Evolutionary conservation across 768 basidiomycete species (phyloP).

Genomic region (Cystofilobasidium ferigula): DNA sequence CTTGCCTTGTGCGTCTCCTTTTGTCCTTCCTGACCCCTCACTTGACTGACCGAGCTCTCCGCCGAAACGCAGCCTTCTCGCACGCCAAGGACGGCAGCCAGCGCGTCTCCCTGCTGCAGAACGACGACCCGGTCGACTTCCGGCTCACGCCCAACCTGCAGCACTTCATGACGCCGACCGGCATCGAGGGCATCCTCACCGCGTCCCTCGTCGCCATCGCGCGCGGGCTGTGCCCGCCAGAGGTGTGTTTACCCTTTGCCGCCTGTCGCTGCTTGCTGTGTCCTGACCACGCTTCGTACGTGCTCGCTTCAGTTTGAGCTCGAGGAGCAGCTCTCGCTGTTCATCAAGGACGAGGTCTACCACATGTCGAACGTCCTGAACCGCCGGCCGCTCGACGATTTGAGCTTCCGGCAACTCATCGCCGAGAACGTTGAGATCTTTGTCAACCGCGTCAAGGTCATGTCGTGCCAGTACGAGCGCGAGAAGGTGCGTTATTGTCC

Average conservation of each 20-base stretch:
- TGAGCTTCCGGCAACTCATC: conserved; percentile 44
- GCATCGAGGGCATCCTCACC: conserved; percentile 78
- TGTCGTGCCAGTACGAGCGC: conserved; percentile 77
- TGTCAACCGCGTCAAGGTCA: conserved; percentile 64
- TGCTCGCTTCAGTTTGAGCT: conserved; percentile 60
- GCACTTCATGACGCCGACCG: conserved; percentile 73
- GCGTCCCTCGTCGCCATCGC: conserved; percentile 83
- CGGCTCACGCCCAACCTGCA: conserved; percentile 95
- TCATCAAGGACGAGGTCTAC: conserved; percentile 80
- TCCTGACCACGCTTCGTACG: conserved; percentile 5
- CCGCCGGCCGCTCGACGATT: conserved; percentile 49
- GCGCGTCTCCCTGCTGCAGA: conserved; percentile 45
- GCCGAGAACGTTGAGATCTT: conserved; percentile 56
- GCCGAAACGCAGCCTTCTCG: conserved; percentile 13
- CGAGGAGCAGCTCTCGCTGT: conserved; percentile 81
- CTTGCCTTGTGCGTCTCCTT: conserved; percentile 48
- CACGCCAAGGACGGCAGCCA: neutral
- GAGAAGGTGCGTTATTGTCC: conserved; percentile 55
- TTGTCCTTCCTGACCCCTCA: neutral
- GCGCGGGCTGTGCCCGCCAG: conserved; percentile 77
- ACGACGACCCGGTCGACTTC: conserved; percentile 89
- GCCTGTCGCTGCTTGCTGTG: neutral
- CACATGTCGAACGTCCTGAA: conserved; percentile 43
- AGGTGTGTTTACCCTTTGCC: conserved; percentile 45
- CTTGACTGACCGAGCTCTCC: neutral